Evolutionary conservation across 2,329 filamentous ascomycete genomes (phyloP), one percentile per base, ranked within the genome.

Genomic region (Penicillium rolfsii): DNA sequence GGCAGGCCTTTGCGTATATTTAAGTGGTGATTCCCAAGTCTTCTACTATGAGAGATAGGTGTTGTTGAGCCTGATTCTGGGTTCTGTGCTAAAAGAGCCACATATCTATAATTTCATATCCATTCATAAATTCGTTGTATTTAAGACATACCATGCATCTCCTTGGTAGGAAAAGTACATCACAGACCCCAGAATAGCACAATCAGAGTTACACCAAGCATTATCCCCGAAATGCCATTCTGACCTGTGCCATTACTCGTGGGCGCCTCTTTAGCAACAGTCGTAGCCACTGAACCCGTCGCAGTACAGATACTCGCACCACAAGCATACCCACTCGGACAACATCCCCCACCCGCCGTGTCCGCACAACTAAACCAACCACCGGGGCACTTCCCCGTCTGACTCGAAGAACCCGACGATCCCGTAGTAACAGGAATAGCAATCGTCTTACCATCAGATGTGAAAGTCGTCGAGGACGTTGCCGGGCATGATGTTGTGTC

Each of bases 301-400:
- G 86, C 83, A 33, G 87, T 88, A 77, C 91, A 96, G 11, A 54
- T 30, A 73, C 88, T 92, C 22, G 83, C 82, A 0, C 90, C 92
- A 76, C 92, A 96, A 3, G 76, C 76, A 74, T 89, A 96, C 1
- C 91, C 91, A 45, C 78, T 83, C 0, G 93, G 93, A 81, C 94
- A 98, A 75, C 94, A 98, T 6, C 92, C 93, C 0, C 92, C 87
- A 0, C 89, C 86, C 0, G 84, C 80, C n/a, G 84, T 81, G 58
- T 75, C 85, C 68, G 82, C 87, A 85, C 83, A 97, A 65, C 77
- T 84, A 65, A 86, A 89, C 94, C 94, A 98, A 4, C 92, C 93
- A 52, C 74, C 81, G 0, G 93, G 91, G 72, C 94, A 98, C 0
- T 80, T 83, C 5, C 75, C 74, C 1, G 71, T 66, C 50, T 70